Base-by-base conservation (phyloP, 305 asterid genomes). In the Coffea humblotiana region DNA sequence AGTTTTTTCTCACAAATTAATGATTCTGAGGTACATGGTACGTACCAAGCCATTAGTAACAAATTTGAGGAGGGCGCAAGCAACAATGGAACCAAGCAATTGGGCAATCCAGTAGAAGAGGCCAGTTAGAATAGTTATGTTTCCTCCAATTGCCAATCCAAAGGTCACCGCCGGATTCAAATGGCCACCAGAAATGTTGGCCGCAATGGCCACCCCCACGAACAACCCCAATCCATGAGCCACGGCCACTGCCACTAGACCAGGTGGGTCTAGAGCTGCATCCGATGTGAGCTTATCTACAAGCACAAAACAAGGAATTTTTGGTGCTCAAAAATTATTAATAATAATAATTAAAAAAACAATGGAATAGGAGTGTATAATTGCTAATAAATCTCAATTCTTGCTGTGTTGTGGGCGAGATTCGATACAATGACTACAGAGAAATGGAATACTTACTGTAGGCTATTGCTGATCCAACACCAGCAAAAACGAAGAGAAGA, bases 401-500 rank as follows among this genome's bases (percentile, higher is more conserved):
- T 5, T 40, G 4, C 6, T 40, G 43, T 3, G 43, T 40, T 40
- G 43, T 3, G 43, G 4, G 43, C 43, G 3, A 40, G 43, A 18
- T 35, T 32, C 32, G 32, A 32, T 32, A 32, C 32, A 32, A 32
- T 32, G 1, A 32, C 32, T 32, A 32, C 32, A 32, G 32, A 4
- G 15, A 64, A 64, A 64, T 64, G 15, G 40, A 64, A 37, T 7
- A 75, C 93, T 76, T 86, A 92, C 95, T 84, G 64, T 76, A 92
- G 67, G 97, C 93, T 16, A 92, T 90, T 68, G 95, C 95, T 18
- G 95, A 92, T 74, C 97, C 97, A 84, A 92, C 93, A 23, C 97
- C 97, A 27, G 93, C 97, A 58, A 92, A 90, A 78, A 92, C 92
- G 56, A 92, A 90, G 74, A 90, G 91, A 64, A 92, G 90, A 21